Conservation (phyloP, 2,329 filamentous ascomycete species). For the Penicillium sclerotiorum region DNA sequence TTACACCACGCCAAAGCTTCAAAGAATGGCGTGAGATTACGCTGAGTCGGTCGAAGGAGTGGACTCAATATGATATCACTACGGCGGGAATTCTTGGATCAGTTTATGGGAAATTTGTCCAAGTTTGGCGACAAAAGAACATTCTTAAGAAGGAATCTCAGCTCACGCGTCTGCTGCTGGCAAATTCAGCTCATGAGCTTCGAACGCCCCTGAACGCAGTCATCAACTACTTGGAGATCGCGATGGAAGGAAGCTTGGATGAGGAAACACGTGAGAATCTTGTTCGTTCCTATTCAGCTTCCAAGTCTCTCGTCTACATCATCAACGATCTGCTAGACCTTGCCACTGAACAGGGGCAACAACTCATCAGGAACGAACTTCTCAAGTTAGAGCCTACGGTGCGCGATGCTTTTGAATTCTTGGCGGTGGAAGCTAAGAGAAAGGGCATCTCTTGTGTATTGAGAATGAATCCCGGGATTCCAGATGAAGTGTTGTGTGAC, state of each 20-base stretch:
- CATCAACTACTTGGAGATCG: constrained; percentile 92
- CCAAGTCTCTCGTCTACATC: constrained; percentile 88
- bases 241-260: constrained; percentile 77
- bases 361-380: constrained; percentile 75
- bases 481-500: constrained; percentile 72
- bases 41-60: constrained; percentile 79
- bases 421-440: constrained; percentile 71
- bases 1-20: constrained; percentile 82
- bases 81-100: constrained; percentile 85
- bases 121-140: constrained; percentile 91
- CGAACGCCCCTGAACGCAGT: constrained; percentile 92
- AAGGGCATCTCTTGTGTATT: constrained; percentile 75
- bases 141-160: constrained; percentile 79
- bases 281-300: constrained; percentile 82
- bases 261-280: constrained; percentile 82
- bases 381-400: constrained; percentile 74
- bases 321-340: constrained; percentile 90
- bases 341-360: constrained; percentile 78
- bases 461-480: constrained; percentile 67
- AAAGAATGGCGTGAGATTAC: constrained; percentile 80
- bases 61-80: constrained; percentile 85
- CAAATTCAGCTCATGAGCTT: constrained; percentile 90
- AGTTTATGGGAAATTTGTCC: constrained; percentile 87
- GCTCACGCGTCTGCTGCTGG: constrained; percentile 74
- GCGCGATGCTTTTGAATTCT: constrained; percentile 73